Conservation (phyloP, 2,329 filamentous ascomycete genomes). For the Diaporthe vexans region DNA sequence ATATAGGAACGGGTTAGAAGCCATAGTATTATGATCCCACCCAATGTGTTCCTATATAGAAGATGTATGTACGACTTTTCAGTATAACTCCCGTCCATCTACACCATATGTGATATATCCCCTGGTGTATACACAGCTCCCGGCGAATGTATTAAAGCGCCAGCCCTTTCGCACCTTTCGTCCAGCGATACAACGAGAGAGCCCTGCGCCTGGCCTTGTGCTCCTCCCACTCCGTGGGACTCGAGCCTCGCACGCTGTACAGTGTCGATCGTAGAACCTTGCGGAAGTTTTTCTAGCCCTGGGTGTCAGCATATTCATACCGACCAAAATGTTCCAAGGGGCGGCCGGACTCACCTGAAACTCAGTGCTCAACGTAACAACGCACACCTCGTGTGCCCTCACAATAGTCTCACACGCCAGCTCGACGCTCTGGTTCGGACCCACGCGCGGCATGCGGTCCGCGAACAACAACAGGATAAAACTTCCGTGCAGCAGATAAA, state of each 20-base stretch:
- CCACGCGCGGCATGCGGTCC: slow-evolving; percentile 63
- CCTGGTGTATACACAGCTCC: not conserved
- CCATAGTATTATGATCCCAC: slow-evolving; percentile 16
- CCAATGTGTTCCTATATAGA: not conserved
- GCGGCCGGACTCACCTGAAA: slow-evolving; percentile 56
- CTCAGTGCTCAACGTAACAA: slow-evolving; percentile 63
- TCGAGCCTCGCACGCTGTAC: slow-evolving; percentile 60
- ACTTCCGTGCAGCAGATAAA: slow-evolving; percentile 65
- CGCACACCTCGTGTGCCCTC: slow-evolving; percentile 64
- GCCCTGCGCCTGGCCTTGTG: slow-evolving; percentile 61
- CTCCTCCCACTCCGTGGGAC: slow-evolving; percentile 57
- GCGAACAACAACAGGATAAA: slow-evolving; percentile 64
- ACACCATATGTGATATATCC: not conserved
- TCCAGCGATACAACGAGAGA: slow-evolving; percentile 69
- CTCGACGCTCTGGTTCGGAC: slow-evolving; percentile 60
- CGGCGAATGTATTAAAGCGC: slow-evolving; percentile 45
- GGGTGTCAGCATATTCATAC: slow-evolving; percentile 1
- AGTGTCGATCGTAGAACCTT: slow-evolving; percentile 65
- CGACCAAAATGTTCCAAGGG: slow-evolving; percentile 18
- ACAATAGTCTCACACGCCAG: slow-evolving; percentile 65
- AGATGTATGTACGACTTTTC: not conserved
- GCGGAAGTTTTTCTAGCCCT: slow-evolving; percentile 65
- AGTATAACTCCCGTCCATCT: not conserved
- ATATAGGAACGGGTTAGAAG: too few relatives aligned
- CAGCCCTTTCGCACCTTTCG: slow-evolving; percentile 53